Evolutionary conservation across 768 basidiomycete genomes (phyloP), one percentile per base, ranked within the genome.

Genomic region (Suillus tomentosus): DNA sequence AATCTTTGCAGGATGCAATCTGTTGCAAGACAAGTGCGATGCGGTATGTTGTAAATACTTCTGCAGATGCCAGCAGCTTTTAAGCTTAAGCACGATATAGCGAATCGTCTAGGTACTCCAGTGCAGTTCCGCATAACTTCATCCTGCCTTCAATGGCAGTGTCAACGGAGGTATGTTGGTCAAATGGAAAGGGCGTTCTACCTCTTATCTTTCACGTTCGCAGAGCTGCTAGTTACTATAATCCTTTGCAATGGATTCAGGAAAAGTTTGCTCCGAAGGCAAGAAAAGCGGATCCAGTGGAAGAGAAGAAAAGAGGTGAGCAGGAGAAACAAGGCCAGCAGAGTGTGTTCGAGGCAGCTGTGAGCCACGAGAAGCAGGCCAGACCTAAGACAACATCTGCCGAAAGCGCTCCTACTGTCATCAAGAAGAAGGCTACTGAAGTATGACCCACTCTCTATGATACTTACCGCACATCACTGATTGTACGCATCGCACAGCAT

Each of bases 221-320:
- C 27, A 43, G 34, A 64, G 79, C 81, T 67, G 40, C 76, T 36
- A 86, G 86, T 67, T 82, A 82, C 48, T 80, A 84, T 67, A 84
- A 80, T 68, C 88, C 89, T 27, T 69, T 91, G 51, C 77, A 79
- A 19, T 91, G 90, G 90, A 72, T 92, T 10, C 82, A 81, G 64
- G 83, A 89, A 54, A 85, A 84, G 62, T 77, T 91, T 15, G 77
- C 78, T 3, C 84, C 87, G 1, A 74, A 73, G 7, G 71, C 82
- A 27, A 82, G 82, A 60, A 72, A 79, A 78, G 68, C 74, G 73
- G 62, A 76, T 77, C 39, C 75, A 78, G 82, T 84, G 66, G 82
- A 85, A 62, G 73, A 74, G 37, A 78, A 71, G 37, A 70, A 73
- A 34, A 82, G 78, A 66, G 78, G 80, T 64, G 77, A 80, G 67